Base-by-base conservation (phyloP, 2,329 filamentous ascomycete genomes). In the Allantophomopsis lycopodina region DNA sequence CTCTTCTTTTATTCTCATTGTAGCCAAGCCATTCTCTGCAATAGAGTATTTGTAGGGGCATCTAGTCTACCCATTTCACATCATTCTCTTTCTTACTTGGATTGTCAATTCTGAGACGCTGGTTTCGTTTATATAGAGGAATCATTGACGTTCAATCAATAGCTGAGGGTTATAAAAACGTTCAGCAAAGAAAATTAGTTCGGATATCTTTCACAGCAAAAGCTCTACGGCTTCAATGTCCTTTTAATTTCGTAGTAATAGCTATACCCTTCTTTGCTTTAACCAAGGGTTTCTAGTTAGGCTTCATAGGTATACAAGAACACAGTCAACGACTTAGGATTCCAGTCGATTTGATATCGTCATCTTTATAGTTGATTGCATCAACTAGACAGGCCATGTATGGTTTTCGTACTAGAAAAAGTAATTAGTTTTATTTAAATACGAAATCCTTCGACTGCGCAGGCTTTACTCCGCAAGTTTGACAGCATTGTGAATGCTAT, bases 21-120 rank as follows among this genome's bases (percentile, higher is more conserved):
- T 30, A 85, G 57, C 76, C 82, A 89, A 2, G 83, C 78, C 42
- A 85, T 66, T 2, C 77, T 85, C 56, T 93, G 85, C 39, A 91
- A 55, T 17, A 91, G 60, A 54, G 79, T 83, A 61, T 93, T 85
- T 0, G 84, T 81, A 37, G 93, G 60, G 61, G 93, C 85, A 57
- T 93, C 85, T 39, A 89, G 57, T 58, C 91, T 91, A n/a, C 46
- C 55, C 37, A 54, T 46, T 42, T 50, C 36, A 47, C 53, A 46
- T 45, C 46, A 37, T 40, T 46, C 39, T 49, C 48, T 42, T 47
- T 48, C 34, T 41, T 49, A 32, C 45, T 50, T 33, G 35, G n/a
- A n/a, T n/a, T n/a, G n/a, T n/a, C n/a, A n/a, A n/a, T n/a, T n/a
- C n/a, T n/a, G n/a, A n/a, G n/a, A n/a, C n/a, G n/a, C n/a, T n/a